These are phyloP conservation scores for Xylariaceae sp. DNA, from an alignment of 2,329 filamentous ascomycete species.

Conservation along the genomic window DNA sequence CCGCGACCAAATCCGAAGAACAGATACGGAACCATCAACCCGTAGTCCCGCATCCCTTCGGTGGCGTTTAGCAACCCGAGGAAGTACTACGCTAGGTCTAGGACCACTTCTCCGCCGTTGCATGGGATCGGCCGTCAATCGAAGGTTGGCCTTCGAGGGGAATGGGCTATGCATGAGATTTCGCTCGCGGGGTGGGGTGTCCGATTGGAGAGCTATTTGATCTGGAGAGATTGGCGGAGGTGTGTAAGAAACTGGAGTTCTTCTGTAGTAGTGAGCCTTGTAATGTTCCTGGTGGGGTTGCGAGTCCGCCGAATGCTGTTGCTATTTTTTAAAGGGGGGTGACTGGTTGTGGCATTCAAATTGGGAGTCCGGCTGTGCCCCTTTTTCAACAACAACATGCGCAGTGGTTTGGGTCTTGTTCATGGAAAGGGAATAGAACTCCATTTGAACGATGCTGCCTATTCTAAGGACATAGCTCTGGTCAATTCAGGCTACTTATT, in stretches of 20 bases:
- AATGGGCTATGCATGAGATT: conserved; percentile 41
- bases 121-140: conserved; percentile 43
- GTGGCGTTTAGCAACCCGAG: conserved; percentile 46
- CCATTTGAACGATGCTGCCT: too few species aligned
- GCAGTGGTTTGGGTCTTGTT: too few species aligned
- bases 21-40: conserved; percentile 38
- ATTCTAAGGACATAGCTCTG: too few species aligned
- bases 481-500: too few species aligned
- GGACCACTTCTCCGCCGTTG: conserved; percentile 41
- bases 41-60: conserved; percentile 40
- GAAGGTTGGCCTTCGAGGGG: conserved; percentile 35
- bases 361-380: too few species aligned
- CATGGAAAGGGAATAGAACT: too few species aligned
- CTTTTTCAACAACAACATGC: too few species aligned
- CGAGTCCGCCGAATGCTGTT: conserved; percentile 37
- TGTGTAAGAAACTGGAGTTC: conserved; percentile 42
- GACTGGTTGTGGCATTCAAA: not conserved
- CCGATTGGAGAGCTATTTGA: conserved; percentile 52
- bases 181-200: conserved; percentile 47
- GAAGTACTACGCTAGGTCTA: conserved; percentile 41
- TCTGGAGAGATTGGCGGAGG: conserved; percentile 41
- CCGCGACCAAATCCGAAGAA: conserved; percentile 34
- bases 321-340: conserved; percentile 33
- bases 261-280: conserved; percentile 47
- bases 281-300: conserved; percentile 41